phyloP scores from a whole-genome alignment of 192 early-diverging fungal species.

The Bifiguratus adelaidae region DNA sequence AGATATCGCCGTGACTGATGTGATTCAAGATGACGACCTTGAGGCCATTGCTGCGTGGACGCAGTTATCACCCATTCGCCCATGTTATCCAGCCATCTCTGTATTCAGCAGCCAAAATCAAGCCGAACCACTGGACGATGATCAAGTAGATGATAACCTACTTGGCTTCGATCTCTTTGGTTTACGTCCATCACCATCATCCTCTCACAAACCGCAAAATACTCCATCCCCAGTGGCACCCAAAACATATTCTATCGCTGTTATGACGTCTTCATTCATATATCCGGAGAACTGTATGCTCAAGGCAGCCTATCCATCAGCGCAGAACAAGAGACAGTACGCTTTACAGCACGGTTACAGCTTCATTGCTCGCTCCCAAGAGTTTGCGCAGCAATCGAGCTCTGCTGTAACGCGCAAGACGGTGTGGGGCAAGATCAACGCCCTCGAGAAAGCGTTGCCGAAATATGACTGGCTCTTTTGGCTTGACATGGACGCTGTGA shows the following conservation, averaged over 20 bases:
- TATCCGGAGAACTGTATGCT: conserved; percentile 44
- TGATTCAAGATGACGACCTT: conserved; percentile 36
- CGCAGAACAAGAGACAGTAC: conserved; percentile 41
- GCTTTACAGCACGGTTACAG: conserved; percentile 35
- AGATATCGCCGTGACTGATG: conserved; percentile 20
- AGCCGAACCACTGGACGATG: conserved; percentile 11
- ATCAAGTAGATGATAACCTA: neutral
- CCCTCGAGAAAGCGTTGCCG: conserved; percentile 38
- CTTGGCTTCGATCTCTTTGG: neutral
- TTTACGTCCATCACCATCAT: too few species aligned
- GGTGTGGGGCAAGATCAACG: conserved; percentile 53
- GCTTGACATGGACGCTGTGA: conserved; percentile 52
- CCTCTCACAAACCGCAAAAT: too few species aligned
- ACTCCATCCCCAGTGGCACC: neutral
- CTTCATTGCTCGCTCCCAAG: conserved; percentile 39
- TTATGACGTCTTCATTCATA: conserved; percentile 41
- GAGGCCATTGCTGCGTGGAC: conserved; percentile 18
- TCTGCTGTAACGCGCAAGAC: conserved; percentile 26
- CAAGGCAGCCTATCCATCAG: conserved; percentile 25
- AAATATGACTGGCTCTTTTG: conserved; percentile 52
- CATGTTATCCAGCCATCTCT: conserved; percentile 8
- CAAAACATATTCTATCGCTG: conserved; percentile 15
- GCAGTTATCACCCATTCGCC: conserved; percentile 7
- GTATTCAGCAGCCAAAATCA: conserved; percentile 3
- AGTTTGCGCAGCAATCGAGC: conserved; percentile 38